Conservation (phyloP, 2,329 filamentous ascomycete species). For the Harringtonia lauricola region DNA sequence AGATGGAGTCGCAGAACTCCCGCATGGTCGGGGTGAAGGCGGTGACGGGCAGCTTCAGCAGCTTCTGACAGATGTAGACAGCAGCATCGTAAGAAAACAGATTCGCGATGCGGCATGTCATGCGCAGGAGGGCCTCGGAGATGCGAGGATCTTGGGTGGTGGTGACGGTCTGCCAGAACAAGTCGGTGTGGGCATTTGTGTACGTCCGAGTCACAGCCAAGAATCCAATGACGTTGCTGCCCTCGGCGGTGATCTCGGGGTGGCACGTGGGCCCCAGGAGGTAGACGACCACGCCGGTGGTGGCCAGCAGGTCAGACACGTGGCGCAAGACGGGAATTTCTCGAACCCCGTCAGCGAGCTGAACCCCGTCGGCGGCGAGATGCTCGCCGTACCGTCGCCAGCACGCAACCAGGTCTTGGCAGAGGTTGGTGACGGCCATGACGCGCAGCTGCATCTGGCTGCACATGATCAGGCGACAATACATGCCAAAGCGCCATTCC, state of each 20-base stretch:
- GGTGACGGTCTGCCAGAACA: slow-evolving; percentile 73
- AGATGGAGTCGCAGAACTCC: slow-evolving; percentile 46
- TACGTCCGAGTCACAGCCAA: slow-evolving; percentile 71
- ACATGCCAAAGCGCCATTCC: slow-evolving; percentile 59
- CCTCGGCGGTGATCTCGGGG: slow-evolving; percentile 74
- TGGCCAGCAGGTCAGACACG: slow-evolving; percentile 57
- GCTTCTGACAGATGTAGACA: slow-evolving; percentile 60
- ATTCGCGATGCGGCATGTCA: slow-evolving; percentile 39
- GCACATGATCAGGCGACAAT: slow-evolving; percentile 65
- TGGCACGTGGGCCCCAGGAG: slow-evolving; percentile 86
- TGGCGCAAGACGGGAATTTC: slow-evolving; percentile 45
- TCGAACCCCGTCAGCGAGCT: slow-evolving; percentile 23
- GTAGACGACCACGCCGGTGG: slow-evolving; percentile 68
- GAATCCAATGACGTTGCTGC: slow-evolving; percentile 78
- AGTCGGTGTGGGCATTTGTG: slow-evolving; percentile 59
- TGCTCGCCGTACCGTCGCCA: slow-evolving; percentile 48
- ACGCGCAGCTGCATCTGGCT: slow-evolving; percentile 87
- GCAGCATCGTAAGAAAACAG: slow-evolving; percentile 39
- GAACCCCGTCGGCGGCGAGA: slow-evolving; percentile 34
- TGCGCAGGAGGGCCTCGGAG: slow-evolving; percentile 65
- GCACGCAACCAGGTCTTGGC: slow-evolving; percentile 53
- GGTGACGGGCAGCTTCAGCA: slow-evolving; percentile 51
- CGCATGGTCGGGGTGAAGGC: slow-evolving; percentile 52
- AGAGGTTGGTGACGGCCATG: slow-evolving; percentile 65
- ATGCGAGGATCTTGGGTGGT: slow-evolving; percentile 75